Evolutionary conservation across 1,139 yeast species (phyloP), one percentile per base, ranked within the genome.

Genomic region (Groenewaldozyma auringiensis): DNA sequence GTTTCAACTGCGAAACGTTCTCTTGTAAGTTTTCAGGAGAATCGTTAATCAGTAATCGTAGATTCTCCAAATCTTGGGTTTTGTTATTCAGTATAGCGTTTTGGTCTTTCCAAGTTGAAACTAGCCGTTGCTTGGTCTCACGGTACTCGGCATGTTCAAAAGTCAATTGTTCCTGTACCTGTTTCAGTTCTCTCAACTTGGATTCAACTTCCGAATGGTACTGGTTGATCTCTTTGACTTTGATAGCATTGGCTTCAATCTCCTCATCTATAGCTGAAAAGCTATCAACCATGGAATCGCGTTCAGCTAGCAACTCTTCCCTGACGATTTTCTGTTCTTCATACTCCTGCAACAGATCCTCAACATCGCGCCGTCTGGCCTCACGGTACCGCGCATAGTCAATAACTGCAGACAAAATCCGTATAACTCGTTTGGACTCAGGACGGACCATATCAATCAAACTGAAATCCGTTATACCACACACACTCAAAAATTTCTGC

Each of bases 361-460:
- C 88, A 56, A 84, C 81, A 55, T 79, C 88, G 18, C 71, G 74
- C 60, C 83, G 76, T 47, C 84, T 79, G 53, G 81, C 85, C 56
- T 86, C 95, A 53, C 95, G 72, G 57, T 84, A 87, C 48, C 94
- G 68, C 1, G 94, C 94, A 68, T 78, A 88, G 60, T 88, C 87
- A 16, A 87, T 83, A 43, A 88, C 81, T 1, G 94, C 94, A 60
- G 95, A 85, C 27, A 88, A 64, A 17, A 85, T 72, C 42, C 94
- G 69, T 52, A 79, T 68, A 2, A 79, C 71, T 47, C 94, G 68
- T 41, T 63, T 65, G 0, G 85, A 72, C 21, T 87, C 95, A 0
- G 96, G 96, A 51, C 72, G 77, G 43, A 72, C 67, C 36, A 76
- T 68, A 64, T 88, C 96, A 67, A 76, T 71, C 45, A 87, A 69